Evolutionary conservation across 2,329 filamentous ascomycete species (phyloP), one percentile per base, ranked within the genome.

Genomic region (Aspergillus oerlinghausenensis): DNA sequence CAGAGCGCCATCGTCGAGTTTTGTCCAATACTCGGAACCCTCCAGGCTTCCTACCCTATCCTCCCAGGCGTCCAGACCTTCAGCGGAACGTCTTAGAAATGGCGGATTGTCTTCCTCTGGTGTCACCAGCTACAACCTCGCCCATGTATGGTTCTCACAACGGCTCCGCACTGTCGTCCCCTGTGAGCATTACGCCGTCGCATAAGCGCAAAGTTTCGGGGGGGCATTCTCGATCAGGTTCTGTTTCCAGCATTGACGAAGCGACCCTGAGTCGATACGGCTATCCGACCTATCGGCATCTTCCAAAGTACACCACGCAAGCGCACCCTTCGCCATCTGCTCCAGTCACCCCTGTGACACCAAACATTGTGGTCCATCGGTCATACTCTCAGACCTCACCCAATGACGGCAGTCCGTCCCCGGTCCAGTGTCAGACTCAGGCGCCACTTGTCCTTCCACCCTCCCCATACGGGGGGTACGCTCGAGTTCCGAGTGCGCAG

Each of bases 221-320:
- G 21, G 65, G 72, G 51, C 76, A 80, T 65, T 75, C 79, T 65
- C 76, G 89, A 61, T 84, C 88, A 49, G 81, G 83, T 9, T 91
- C 89, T 21, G 84, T 82, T 48, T 86, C 84, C 66, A 85, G 83
- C 66, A 79, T 92, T 49, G 88, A 92, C 63, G 83, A 84, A 62
- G 77, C 79, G 57, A 80, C 84, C 38, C 76, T 90, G 55, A 85
- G 82, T 65, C 86, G 86, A 63, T 93, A 87, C 75, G 88, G 87
- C 58, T 95, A 90, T 76, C 88, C 91, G n/a, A 89, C 89, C 49
- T 96, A 94, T 75, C 87, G 88, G 56, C 87, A 89, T 66, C 81
- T 91, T 72, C 87, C 89, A 32, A 78, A 75, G 62, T 84, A 83
- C 63, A 72, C 79, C 54, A 75, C 80, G 57, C 70, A 78, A 56